Conservation (phyloP, 768 basidiomycete genomes). For the Suillus bovinus region DNA sequence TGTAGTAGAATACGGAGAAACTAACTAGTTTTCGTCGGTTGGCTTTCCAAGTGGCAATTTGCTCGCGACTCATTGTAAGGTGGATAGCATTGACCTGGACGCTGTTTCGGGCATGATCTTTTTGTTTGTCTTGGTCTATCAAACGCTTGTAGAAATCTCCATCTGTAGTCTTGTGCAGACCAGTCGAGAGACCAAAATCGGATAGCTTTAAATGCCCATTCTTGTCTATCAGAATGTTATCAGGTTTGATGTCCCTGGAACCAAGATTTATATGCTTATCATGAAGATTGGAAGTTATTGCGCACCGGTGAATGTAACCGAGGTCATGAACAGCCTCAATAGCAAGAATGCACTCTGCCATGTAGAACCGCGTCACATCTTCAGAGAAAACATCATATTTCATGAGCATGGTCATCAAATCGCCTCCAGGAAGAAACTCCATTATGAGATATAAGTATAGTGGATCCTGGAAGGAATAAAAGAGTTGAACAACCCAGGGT, state of each 20-base stretch:
- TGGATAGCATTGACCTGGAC: slow-evolving; percentile 98
- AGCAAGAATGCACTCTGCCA: slow-evolving; percentile 97
- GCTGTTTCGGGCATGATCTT: slow-evolving; percentile 78
- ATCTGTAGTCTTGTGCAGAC: slow-evolving; percentile 95
- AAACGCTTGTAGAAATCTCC: slow-evolving; percentile 92
- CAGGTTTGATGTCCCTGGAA: slow-evolving; percentile 95
- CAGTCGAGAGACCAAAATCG: slow-evolving; percentile 97
- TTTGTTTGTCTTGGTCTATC: slow-evolving; percentile 73
- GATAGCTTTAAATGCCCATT: slow-evolving; percentile 97
- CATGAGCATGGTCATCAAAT: slow-evolving; percentile 99
- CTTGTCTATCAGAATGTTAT: slow-evolving; percentile 98
- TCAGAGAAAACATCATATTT: slow-evolving; percentile 99
- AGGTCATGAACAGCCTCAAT: slow-evolving; percentile 98
- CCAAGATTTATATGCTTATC: neutral
- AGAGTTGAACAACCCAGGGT: slow-evolving; percentile 96
- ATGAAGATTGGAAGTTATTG: slow-evolving; percentile 6
- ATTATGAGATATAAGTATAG: slow-evolving; percentile 97
- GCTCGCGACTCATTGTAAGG: slow-evolving; percentile 93
- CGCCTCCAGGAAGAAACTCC: slow-evolving; percentile 91
- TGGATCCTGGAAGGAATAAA: slow-evolving; percentile 97
- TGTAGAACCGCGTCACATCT: slow-evolving; percentile 98
- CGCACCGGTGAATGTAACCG: slow-evolving; percentile 98
- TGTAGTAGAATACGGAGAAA: slow-evolving; percentile 3
- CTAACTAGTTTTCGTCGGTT: slow-evolving; percentile 91
- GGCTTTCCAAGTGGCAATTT: slow-evolving; percentile 99